Percentiles rank a stretch among this genome's conserved stretches.
Conservation (phyloP, 1,139 yeast genomes). For the Lodderomyces metapsilosis region DNA sequence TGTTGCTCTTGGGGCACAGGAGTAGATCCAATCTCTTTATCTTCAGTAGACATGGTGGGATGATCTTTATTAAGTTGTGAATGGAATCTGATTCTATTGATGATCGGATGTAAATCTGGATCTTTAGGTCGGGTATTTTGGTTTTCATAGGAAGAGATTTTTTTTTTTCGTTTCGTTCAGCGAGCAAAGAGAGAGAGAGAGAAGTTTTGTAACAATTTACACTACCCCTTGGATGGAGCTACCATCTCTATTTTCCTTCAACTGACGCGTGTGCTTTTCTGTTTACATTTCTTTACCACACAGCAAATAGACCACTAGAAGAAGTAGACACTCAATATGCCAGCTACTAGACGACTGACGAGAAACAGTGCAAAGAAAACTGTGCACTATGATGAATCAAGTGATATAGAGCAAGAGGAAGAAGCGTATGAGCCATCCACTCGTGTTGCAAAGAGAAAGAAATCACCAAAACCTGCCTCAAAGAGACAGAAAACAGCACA, state of each 20-base stretch:
- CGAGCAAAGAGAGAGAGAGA: no score
- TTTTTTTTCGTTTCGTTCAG: not conserved
- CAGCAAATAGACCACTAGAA: no score
- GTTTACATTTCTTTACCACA: no score
- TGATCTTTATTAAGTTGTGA: no score
- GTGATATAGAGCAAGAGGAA: slow-evolving; percentile 15
- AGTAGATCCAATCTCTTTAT: slow-evolving; percentile 5
- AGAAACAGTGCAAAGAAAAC: slow-evolving; percentile 8
- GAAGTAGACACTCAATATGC: not conserved
- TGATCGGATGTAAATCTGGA: slow-evolving; percentile 8
- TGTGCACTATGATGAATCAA: slow-evolving; percentile 12
- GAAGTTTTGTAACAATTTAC: not conserved
- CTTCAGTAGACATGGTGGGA: no score
- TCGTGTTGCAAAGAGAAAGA: slow-evolving; percentile 9
- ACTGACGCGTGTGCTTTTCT: not conserved
- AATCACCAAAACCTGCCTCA: not conserved
- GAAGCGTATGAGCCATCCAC: slow-evolving; percentile 9
- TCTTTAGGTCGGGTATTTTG: no score
- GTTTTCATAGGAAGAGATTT: no score
- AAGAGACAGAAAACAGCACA: slow-evolving; percentile 5
- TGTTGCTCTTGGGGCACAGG: slow-evolving; percentile 14
- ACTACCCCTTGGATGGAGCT: not conserved
- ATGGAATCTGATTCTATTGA: slow-evolving; percentile 8
- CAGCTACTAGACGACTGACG: slow-evolving; percentile 4
- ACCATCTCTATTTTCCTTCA: not conserved